Evolutionary conservation across 2,329 filamentous ascomycete genomes (phyloP), one percentile per base, ranked within the genome.

Genomic region (Onygena corvina): DNA sequence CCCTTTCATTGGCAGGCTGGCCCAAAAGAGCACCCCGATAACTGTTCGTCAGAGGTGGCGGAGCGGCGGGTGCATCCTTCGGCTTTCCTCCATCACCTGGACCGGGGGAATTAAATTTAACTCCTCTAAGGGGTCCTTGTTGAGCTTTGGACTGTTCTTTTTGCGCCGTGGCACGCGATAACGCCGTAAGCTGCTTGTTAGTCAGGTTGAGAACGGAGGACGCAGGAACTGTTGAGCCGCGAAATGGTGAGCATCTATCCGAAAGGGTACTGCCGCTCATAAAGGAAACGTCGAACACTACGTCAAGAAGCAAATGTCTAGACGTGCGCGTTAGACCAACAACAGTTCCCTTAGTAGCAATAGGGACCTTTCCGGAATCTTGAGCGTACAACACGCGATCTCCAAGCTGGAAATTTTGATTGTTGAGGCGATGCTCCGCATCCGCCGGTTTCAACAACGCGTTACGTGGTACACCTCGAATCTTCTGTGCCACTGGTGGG

Each of bases 251-350:
- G 62, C 90, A 94, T 52, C 92, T 83, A 50, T 89, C 88, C 52
- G 86, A 85, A 12, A 98, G 76, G 0, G 86, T 92, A 1, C 89
- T 95, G 54, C 92, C 92, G 61, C 88, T 94, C 89, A 98, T 96
- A 67, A 98, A 98, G 0, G 87, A 84, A 9, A 80, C 79, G 64
- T 98, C 93, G 67, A 94, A 98, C 5, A 98, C 82, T 50, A 96
- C 79, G 63, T 98, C 92, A 31, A 98, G 74, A 51, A 95, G 75
- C 42, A 86, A 78, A 21, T 83, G 83, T 50, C 86, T 84, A 16
- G 88, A 76, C 25, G 89, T 95, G 50, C 86, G 83, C 53, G 88
- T 95, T 62, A 95, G 84, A 30, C 92, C 92, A 50, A 94, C 83
- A n/a, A 98, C 86, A 1, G 92, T 96, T 59, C 93, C 92, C 48